phyloP scores from a whole-genome alignment of 2,329 filamentous ascomycete species.

The Colletotrichum orbiculare region DNA sequence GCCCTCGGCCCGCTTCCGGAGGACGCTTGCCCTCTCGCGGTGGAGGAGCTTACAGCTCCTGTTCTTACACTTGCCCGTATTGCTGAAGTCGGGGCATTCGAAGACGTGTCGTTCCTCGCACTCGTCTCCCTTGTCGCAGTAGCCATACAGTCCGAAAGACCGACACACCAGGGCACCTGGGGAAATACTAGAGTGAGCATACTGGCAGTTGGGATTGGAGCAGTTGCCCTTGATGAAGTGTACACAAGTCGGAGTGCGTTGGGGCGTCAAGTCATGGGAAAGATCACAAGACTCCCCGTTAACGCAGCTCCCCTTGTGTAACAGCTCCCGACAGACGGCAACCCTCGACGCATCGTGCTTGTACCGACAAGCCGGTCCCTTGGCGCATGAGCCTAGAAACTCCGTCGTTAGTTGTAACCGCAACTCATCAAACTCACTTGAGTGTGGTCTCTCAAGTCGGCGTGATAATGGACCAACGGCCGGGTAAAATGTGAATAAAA shows the following conservation, averaged over 20 bases:
- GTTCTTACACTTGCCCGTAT: conserved; percentile 84
- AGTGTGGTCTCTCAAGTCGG: conserved; percentile 4
- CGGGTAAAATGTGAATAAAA: conserved; percentile 56
- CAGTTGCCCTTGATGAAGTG: conserved; percentile 93
- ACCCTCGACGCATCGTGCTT: conserved; percentile 88
- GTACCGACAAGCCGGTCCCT: conserved; percentile 83
- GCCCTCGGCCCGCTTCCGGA: conserved; percentile 71
- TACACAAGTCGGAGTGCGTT: conserved; percentile 88
- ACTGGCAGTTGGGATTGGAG: conserved; percentile 86
- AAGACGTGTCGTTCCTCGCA: conserved; percentile 88
- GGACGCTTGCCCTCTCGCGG: conserved; percentile 84
- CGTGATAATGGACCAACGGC: conserved; percentile 29
- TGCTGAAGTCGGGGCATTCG: conserved; percentile 96
- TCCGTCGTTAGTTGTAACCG: conserved; percentile 56
- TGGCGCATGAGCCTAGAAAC: conserved; percentile 81
- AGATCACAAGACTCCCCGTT: conserved; percentile 86
- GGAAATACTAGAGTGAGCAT: conserved; percentile 84
- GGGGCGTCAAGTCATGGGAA: conserved; percentile 84
- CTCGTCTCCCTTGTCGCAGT: conserved; percentile 82
- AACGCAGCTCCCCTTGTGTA: conserved; percentile 82
- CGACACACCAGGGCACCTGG: conserved; percentile 84
- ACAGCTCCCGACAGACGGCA: conserved; percentile 88
- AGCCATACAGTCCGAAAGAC: conserved; percentile 86
- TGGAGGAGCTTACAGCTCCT: conserved; percentile 88
- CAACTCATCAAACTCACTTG: conserved; percentile 49